Conservation (phyloP, 768 basidiomycete species). For the Naganishia kalamii region DNA sequence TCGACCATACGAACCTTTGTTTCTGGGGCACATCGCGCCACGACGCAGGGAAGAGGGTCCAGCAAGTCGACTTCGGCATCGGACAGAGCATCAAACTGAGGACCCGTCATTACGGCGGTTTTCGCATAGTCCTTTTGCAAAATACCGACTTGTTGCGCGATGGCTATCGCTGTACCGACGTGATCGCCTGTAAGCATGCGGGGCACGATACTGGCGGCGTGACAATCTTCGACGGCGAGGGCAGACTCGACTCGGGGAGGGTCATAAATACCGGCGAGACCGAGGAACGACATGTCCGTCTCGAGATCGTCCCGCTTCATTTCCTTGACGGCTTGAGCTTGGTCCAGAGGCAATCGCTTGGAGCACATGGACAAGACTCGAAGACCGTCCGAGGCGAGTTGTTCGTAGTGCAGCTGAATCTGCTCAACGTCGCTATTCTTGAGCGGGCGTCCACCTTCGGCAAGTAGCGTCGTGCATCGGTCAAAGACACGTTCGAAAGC, state of each 20-base stretch:
- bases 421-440: background rate
- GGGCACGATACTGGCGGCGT: conserved; percentile 54
- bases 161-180: conserved; percentile 54
- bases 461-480: conserved; percentile 42
- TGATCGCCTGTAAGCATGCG: conserved; percentile 57
- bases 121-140: conserved; percentile 39
- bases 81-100: conserved; percentile 55
- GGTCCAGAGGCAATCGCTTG: conserved; percentile 42
- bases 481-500: conserved; percentile 54
- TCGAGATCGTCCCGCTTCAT: conserved; percentile 52
- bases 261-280: conserved; percentile 54
- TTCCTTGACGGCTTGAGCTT: conserved; percentile 37
- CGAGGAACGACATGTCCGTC: conserved; percentile 52
- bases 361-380: conserved; percentile 49
- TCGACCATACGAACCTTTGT: conserved; percentile 49
- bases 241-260: conserved; percentile 56
- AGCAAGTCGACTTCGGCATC: conserved; percentile 55
- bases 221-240: conserved; percentile 54
- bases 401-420: conserved; percentile 27
- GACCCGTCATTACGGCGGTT: conserved; percentile 47
- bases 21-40: conserved; percentile 56
- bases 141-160: conserved; percentile 54
- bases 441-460: conserved; percentile 1
- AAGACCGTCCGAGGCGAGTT: conserved; percentile 48
- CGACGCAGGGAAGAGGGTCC: conserved; percentile 53